Conservation (phyloP, 1,284 basidiomycete genomes). For the Moesziomyces antarcticus region DNA sequence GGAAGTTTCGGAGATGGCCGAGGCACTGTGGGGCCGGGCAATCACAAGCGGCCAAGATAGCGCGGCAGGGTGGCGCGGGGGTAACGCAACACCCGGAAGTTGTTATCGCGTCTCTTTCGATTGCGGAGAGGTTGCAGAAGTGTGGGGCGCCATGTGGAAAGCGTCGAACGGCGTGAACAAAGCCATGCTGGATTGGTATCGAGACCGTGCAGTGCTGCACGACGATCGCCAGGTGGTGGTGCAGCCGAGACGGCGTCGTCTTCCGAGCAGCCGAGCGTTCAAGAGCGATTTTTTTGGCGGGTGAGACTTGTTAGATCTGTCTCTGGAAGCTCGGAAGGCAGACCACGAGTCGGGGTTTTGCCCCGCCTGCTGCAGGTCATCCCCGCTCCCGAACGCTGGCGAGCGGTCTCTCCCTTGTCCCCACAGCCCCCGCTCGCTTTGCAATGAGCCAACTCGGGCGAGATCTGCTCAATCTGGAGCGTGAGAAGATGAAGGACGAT, state of each 20-base stretch:
- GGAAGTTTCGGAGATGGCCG: slow-evolving; percentile 44
- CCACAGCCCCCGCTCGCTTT: no score
- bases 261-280: slow-evolving; percentile 33
- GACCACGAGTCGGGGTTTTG: slow-evolving; percentile 1
- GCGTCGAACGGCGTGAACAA: background rate
- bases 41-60: slow-evolving; percentile 33
- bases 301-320: slow-evolving; percentile 9
- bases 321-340: slow-evolving; percentile 32
- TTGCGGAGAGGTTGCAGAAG: slow-evolving; percentile 9
- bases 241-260: slow-evolving; percentile 3
- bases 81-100: slow-evolving; percentile 25
- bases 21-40: slow-evolving; percentile 37
- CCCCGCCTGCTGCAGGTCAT: slow-evolving; percentile 5
- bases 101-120: background rate
- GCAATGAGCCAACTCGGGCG: background rate
- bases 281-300: slow-evolving; percentile 18
- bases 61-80: background rate
- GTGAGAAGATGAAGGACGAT: background rate
- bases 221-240: slow-evolving; percentile 7
- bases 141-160: slow-evolving; percentile 44
- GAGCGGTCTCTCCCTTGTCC: background rate
- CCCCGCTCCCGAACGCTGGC: background rate
- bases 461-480: background rate
- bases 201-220: background rate
- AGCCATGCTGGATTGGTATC: slow-evolving; percentile 3